phyloP scores from a whole-genome alignment of 305 asterid species.

The Plantago lanceolata region DNA sequence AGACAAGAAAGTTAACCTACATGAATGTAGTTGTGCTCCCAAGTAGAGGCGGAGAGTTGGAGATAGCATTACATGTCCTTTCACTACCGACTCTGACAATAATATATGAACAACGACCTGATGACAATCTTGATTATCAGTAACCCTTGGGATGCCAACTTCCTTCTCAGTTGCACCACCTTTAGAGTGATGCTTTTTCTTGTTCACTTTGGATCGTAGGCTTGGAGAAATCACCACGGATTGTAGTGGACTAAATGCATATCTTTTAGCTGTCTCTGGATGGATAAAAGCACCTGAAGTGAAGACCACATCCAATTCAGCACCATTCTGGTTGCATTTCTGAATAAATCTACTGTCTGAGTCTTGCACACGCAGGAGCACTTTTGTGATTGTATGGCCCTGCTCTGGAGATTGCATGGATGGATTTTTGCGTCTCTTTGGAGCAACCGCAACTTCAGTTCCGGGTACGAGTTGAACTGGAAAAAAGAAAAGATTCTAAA shows the following conservation, averaged over 20 bases:
- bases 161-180: constrained; percentile 46
- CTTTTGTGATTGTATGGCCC: constrained; percentile 38
- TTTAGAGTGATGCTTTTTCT: constrained; percentile 39
- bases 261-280: constrained; percentile 78
- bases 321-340: constrained; percentile 46
- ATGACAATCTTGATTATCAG: constrained; percentile 32
- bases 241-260: constrained; percentile 56
- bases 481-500: constrained; percentile 35
- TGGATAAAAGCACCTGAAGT: constrained; percentile 73
- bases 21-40: constrained; percentile 76
- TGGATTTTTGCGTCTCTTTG: constrained; percentile 75
- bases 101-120: constrained; percentile 47
- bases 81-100: constrained; percentile 71
- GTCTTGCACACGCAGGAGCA: constrained; percentile 77
- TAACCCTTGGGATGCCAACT: constrained; percentile 33
- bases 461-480: constrained; percentile 96
- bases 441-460: constrained; percentile 92
- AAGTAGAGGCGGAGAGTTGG: constrained; percentile 76
- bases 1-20: constrained; percentile 48
- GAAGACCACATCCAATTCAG: constrained; percentile 55
- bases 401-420: constrained; percentile 35
- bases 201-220: constrained; percentile 37
- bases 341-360: constrained; percentile 42
- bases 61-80: constrained; percentile 88
- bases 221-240: constrained; percentile 57